Evolutionary conservation across 208 protist genomes (phyloP), one percentile per base, ranked within the genome.

Genomic region (Angomonas deanei): DNA sequence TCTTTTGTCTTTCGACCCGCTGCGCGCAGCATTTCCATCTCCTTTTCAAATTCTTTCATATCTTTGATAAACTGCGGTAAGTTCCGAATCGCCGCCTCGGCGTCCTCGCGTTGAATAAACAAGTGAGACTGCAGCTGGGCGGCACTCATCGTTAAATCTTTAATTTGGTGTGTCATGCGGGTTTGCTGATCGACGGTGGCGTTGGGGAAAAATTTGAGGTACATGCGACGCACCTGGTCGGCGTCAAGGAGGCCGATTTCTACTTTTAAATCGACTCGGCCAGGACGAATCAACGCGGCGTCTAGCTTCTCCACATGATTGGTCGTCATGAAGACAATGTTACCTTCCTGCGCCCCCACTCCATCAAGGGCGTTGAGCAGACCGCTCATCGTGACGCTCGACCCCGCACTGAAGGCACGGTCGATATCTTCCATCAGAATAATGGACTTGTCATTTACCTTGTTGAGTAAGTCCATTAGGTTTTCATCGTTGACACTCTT

Each of bases 281-380:
- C 97, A 0, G 96, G 95, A 8, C 97, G 82, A 47, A 99, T 97
- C 2, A 99, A 77, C 0, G 97, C 96, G 3, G 88, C 84, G 62
- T 97, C 92, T 0, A 99, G 74, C 38, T 83, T 70, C 30, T 98
- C 96, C 15, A 97, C 80, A 74, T 99, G 95, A 68, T 99, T 99
- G 5, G 97, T 99, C 3, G 97, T 99, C 86, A 99, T 96, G 74
- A 99, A 98, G n/a, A 99, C 74, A 2, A 99, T 46, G 33, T 93
- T 64, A 5, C 95, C 97, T 53, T 99, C 96, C 33, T 96, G 90
- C n/a, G 91, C 87, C 0, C 80, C 86, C n/a, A 98, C 81, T 26
- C 97, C 97, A 61, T 99, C 97, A 4, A 99, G 72, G 0, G 96
- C 91, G 76, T 99, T 99, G 23, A 99, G 84, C 2, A 99, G 68